Conservation (phyloP, 306 rosid genomes). For the Cicer judaicum region DNA sequence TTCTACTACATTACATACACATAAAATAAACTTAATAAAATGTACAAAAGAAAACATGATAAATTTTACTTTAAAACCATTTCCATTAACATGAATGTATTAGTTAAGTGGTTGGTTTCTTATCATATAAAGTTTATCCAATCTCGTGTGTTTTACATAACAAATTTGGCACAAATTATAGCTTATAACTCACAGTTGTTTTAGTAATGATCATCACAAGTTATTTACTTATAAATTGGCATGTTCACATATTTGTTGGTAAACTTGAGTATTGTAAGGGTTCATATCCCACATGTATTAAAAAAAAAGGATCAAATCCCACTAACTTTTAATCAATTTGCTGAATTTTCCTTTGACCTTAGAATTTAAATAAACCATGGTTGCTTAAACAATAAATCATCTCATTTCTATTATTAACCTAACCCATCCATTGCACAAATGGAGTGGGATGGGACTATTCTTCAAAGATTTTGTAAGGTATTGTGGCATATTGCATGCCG, state of each 20-base stretch:
- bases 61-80: no score
- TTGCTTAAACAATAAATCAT: constrained; percentile 30
- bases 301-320: neutral
- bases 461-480: neutral
- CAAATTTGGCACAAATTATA: no score
- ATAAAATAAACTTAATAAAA: no score
- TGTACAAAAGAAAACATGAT: no score
- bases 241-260: neutral
- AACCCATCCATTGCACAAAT: constrained; percentile 15
- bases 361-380: constrained; percentile 26
- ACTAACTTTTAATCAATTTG: constrained; percentile 1
- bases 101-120: no score
- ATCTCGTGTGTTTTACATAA: no score
- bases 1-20: no score
- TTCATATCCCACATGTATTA: neutral
- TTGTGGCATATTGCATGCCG: constrained; percentile 27
- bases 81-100: no score
- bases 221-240: no score
- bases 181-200: no score
- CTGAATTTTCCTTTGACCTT: constrained; percentile 2
- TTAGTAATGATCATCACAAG: no score
- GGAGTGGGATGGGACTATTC: neutral
- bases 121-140: no score
- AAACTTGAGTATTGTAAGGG: neutral
- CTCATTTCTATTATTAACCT: constrained; percentile 22